Percentiles rank a stretch among this genome's conserved stretches.
These are phyloP conservation scores for Leccinum imitatum DNA, from an alignment of 768 basidiomycete species.

Conservation along the genomic window DNA sequence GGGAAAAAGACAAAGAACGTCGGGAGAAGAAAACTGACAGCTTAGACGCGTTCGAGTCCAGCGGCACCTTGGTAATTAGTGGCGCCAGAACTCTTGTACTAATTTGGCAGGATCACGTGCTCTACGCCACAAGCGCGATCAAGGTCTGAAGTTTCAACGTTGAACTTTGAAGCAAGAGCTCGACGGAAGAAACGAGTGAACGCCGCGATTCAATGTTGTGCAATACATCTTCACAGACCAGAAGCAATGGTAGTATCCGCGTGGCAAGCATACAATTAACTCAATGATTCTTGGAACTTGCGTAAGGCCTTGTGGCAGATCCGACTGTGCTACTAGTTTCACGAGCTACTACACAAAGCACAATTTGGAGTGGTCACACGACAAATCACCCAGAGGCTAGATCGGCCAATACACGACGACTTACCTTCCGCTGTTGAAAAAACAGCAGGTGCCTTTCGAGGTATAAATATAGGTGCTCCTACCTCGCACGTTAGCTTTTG, in stretches of 20 bases:
- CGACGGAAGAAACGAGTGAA: background rate
- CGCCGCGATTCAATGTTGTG: too few relatives aligned
- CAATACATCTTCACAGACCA: background rate
- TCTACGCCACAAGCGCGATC: slow-evolving; percentile 31
- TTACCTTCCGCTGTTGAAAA: background rate
- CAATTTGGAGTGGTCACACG: background rate
- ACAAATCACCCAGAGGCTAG: background rate
- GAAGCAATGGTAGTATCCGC: background rate
- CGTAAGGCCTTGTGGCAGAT: background rate
- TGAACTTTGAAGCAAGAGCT: too few relatives aligned
- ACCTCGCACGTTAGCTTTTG: background rate
- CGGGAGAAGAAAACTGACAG: slow-evolving; percentile 16
- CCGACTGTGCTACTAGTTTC: too few relatives aligned
- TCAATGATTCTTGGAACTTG: background rate
- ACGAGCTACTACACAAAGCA: too few relatives aligned
- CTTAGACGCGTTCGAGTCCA: slow-evolving; percentile 17
- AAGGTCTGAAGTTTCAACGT: too few relatives aligned
- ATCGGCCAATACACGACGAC: background rate
- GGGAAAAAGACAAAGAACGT: slow-evolving; percentile 14
- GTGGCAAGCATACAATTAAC: background rate
- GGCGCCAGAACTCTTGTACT: slow-evolving; percentile 17
- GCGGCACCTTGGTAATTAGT: slow-evolving; percentile 22
- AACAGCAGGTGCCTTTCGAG: background rate
- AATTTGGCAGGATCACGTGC: slow-evolving; percentile 24
- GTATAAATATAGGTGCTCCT: background rate